phyloP scores from a whole-genome alignment of 1,139 yeast genomes.

The Candida tetrigidarum region DNA sequence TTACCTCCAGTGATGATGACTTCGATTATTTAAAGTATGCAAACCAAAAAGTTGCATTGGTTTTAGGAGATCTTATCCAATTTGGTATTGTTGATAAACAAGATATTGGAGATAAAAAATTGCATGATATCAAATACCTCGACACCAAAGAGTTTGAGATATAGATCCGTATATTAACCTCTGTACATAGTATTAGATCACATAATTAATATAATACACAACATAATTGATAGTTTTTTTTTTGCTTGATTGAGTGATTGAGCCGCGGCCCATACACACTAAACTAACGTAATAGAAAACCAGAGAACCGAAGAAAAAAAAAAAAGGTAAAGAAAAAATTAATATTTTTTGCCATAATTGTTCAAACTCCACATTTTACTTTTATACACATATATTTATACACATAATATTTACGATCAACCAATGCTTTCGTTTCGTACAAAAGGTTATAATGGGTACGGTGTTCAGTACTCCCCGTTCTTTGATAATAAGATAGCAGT shows the following conservation, averaged over 20 bases:
- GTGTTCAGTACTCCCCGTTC: conserved; percentile 89
- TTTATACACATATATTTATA: neutral
- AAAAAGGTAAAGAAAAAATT: neutral
- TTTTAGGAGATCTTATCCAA: conserved; percentile 74
- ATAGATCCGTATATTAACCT: conserved; percentile 13
- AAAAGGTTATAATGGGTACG: conserved; percentile 84
- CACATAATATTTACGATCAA: too few species aligned
- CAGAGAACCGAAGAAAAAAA: neutral
- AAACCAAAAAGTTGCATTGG: conserved; percentile 70
- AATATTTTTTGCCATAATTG: conserved; percentile 1
- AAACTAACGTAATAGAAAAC: neutral
- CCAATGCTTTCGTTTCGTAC: conserved; percentile 83
- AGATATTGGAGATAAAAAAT: conserved; percentile 30
- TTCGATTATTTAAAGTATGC: conserved; percentile 83
- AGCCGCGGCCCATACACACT: conserved; percentile 1
- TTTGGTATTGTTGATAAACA: conserved; percentile 55
- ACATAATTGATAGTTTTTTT: too few species aligned
- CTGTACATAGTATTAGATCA: conserved; percentile 6
- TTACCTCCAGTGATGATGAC: conserved; percentile 59
- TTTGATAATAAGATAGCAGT: conserved; percentile 89
- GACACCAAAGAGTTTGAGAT: conserved; percentile 40
- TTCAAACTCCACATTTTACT: neutral
- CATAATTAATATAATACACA: too few species aligned
- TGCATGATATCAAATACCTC: conserved; percentile 39
- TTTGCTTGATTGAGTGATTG: neutral